Evolutionary conservation across 306 rosid species (phyloP), one percentile per base, ranked within the genome.

Genomic region (Echinosophora koreensis): DNA sequence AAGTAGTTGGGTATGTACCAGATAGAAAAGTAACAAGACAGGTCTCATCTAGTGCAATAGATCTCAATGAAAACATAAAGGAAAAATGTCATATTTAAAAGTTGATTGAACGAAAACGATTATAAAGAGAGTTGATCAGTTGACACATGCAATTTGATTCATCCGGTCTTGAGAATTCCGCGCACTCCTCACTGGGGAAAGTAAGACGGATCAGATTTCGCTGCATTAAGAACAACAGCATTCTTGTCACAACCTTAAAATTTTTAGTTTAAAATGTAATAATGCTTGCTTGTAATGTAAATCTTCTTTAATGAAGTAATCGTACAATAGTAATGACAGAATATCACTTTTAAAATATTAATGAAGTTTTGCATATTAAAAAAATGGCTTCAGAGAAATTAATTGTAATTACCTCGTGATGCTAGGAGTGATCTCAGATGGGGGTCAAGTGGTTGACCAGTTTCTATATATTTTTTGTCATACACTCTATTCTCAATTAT

Each of bases 381-480:
- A 8, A 6, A 5, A 2, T 1, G 3, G 13, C 13, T 18, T 0
- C 5, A 58, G 1, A n/a, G 14, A 46, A 69, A n/a, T 7, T 15
- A 5, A 62, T 39, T 34, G 4, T 14, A 44, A 44, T 47, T 56
- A 73, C 84, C 80, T 11, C 0, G 0, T 6, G 4, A 1, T 16
- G 47, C 12, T 59, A 9, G 4, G 10, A n/a, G n/a, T 5, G 28
- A 1, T 49, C 80, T 58, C 3, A 80, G 0, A 44, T 74, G 55
- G 6, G 80, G 84, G 17, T 80, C 84, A 37, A 49, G 0, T 5
- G 76, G 56, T 30, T 65, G 35, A 34, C 74, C 79, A 6, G 10
- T 15, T 5, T 8, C 0, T 56, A 46, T 69, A 46, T 12, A 64
- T 3, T 3, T 3, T 0, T 69, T 69, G 3, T 73, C 75, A 65